Base-by-base conservation (phyloP, 306 rosid species). In the Trifolium subterraneum region DNA sequence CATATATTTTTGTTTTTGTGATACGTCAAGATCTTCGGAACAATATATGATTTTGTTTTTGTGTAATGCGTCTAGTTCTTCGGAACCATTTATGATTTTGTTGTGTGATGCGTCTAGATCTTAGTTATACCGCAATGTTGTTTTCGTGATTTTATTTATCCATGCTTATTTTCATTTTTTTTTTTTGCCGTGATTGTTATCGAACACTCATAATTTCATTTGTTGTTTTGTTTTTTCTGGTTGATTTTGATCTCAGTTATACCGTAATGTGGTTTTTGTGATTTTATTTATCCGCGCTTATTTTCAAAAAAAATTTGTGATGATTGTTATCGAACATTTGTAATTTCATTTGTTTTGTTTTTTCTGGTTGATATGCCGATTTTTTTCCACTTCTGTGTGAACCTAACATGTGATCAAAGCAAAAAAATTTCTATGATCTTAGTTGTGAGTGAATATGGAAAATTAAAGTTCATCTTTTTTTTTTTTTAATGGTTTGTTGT, bases 51-150 rank as follows among this genome's bases (percentile, higher is more conserved):
- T 15, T 70, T 39, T 36, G 6, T 18, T 39, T 68, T 11, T 20
- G 14, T 20, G 20, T 41, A 59, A 36, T 51, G 63, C 56, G 14
- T 76, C 76, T 80, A 66, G 80, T 77, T 84, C 73, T 79, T 33
- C 2, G 10, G 10, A 36, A 7, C 10, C 8, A 36, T 36, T 7
- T 36, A 36, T 36, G 39, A 36, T 7, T 7, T 36, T 36, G 8
- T 36, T 8, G 39, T 36, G 39, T 8, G 10, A 7, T 7, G 39
- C 2, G 39, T 36, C 39, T 36, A 36, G 39, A 36, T 36, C 39
- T 36, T 79, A 15, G 19, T 70, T 63, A 22, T 44, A 27, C 23
- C 18, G 35, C 27, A 51, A 41, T 75, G 18, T 35, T 41, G 25
- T 67, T 36, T 36, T 36, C 10, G 39, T 36, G 8, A 36, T 36